These are phyloP conservation scores for Beta lomatogona DNA, from an alignment of 179 eudicot species.

Conservation along the genomic window DNA sequence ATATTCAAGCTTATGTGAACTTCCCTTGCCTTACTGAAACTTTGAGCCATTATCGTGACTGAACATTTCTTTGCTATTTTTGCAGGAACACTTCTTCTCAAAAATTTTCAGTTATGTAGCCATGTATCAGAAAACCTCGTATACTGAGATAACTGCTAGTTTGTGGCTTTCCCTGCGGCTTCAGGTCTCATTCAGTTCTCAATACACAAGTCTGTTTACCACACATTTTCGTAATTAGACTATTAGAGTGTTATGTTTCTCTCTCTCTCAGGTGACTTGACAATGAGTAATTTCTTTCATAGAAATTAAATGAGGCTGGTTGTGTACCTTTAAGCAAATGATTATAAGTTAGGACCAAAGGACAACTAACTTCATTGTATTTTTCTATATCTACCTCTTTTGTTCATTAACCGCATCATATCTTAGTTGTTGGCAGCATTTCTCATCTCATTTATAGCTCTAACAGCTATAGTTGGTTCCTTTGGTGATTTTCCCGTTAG, in stretches of 20 bases:
- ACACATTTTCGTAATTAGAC: background rate
- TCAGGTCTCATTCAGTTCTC: slow-evolving; percentile 54
- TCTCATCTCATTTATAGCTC: slow-evolving; percentile 75
- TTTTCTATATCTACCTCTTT: slow-evolving; percentile 15
- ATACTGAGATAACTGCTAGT: slow-evolving; percentile 84
- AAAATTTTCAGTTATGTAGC: slow-evolving; percentile 56
- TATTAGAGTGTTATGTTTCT: background rate
- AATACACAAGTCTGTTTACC: background rate
- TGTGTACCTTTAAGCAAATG: background rate
- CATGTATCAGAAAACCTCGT: slow-evolving; percentile 85
- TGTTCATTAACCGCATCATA: slow-evolving; percentile 24
- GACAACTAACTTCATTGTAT: background rate
- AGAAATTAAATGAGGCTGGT: background rate
- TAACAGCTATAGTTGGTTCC: slow-evolving; percentile 83
- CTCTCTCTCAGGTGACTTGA: background rate
- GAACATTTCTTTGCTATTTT: slow-evolving; percentile 1
- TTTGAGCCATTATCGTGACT: background rate
- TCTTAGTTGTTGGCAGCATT: slow-evolving; percentile 79
- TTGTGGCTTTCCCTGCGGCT: slow-evolving; percentile 98
- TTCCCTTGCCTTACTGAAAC: background rate
- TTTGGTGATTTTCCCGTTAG: slow-evolving; percentile 58
- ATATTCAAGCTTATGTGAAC: slow-evolving; percentile 4
- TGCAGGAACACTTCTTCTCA: slow-evolving; percentile 71
- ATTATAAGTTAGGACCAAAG: background rate
- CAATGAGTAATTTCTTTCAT: background rate